phyloP scores from a whole-genome alignment of 2,329 filamentous ascomycete genomes.

The Epichloe uncinata region DNA sequence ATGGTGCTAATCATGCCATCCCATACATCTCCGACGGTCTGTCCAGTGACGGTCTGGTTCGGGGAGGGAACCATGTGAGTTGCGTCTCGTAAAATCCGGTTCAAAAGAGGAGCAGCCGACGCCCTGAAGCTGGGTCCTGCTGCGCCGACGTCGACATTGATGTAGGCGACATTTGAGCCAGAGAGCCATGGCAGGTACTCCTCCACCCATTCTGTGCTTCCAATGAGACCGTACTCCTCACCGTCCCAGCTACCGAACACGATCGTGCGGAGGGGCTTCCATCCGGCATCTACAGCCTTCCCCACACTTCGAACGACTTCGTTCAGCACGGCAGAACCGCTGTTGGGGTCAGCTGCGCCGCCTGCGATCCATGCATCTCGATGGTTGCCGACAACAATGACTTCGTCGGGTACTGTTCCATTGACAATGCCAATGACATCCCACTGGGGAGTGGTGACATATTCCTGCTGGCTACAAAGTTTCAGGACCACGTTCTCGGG shows the following conservation, averaged over 20 bases:
- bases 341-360: constrained; percentile 74
- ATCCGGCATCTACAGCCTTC: constrained; percentile 46
- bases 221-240: constrained; percentile 75
- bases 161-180: constrained; percentile 60
- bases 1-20: constrained; percentile 47
- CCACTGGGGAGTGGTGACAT: constrained; percentile 72
- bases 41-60: constrained; percentile 59
- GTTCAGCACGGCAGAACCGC: constrained; percentile 65
- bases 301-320: constrained; percentile 68
- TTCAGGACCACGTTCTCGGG: constrained; percentile 60
- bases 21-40: constrained; percentile 62
- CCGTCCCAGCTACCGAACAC: constrained; percentile 78
- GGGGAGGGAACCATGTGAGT: constrained; percentile 52
- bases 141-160: constrained; percentile 73
- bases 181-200: constrained; percentile 74
- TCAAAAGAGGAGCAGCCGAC: constrained; percentile 60
- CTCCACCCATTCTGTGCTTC: constrained; percentile 88
- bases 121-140: constrained; percentile 49
- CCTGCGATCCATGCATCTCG: constrained; percentile 82
- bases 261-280: constrained; percentile 64
- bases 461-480: constrained; percentile 66
- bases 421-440: constrained; percentile 90
- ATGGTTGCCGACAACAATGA: constrained; percentile 84
- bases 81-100: constrained; percentile 57
- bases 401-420: constrained; percentile 71